These are phyloP conservation scores for Calonectria crousiana DNA, from an alignment of 2,329 filamentous ascomycete species.

Conservation along the genomic window DNA sequence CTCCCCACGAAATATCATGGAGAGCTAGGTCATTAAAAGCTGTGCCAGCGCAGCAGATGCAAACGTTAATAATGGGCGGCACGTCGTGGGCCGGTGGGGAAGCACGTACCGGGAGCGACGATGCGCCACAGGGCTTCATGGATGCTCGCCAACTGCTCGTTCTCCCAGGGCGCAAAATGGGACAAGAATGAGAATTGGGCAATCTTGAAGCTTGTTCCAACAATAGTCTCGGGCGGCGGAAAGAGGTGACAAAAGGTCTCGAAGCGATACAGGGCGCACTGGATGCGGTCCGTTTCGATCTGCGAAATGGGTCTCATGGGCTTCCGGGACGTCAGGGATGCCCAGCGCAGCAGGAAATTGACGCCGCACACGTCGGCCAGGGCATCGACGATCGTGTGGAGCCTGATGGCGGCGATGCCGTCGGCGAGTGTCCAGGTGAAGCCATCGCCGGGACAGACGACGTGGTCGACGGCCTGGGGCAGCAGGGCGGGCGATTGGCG, in stretches of 20 bases:
- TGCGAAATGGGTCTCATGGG: not conserved
- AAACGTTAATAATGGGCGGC: too few species aligned
- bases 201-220: not conserved
- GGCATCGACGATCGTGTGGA: not conserved
- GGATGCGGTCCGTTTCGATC: not conserved
- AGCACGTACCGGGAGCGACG: not conserved
- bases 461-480: not conserved
- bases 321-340: not conserved
- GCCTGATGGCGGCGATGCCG: not conserved
- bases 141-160: not conserved
- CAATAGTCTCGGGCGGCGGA: not conserved
- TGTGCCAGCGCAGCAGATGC: not conserved
- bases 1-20: conserved; percentile 1
- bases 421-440: not conserved
- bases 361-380: not conserved
- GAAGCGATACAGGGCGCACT: not conserved
- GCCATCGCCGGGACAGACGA: not conserved
- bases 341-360: not conserved
- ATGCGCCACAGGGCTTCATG: not conserved
- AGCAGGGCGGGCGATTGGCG: not conserved
- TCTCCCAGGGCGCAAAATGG: not conserved
- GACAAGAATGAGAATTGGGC: not conserved
- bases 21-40: not conserved
- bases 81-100: not conserved
- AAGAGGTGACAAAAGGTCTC: not conserved